These are phyloP conservation scores for Metschnikowia shivogae DNA, from an alignment of 805 yeast species.

Conservation along the genomic window DNA sequence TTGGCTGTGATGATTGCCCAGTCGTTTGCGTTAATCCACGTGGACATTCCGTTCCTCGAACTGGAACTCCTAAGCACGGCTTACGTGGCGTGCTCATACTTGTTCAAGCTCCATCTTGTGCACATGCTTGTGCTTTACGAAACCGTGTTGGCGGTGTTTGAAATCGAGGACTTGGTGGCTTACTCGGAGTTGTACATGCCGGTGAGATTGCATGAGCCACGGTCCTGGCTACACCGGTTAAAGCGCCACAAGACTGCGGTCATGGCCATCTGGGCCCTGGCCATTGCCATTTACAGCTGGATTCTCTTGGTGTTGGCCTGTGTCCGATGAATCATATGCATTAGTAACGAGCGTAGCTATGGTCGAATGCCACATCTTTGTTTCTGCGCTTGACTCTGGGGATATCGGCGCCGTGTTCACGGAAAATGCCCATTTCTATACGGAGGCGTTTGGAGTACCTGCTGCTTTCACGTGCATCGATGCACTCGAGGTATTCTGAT, in stretches of 20 bases:
- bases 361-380: conserved; percentile 3
- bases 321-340: not conserved
- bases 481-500: conserved; percentile 1
- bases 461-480: not conserved
- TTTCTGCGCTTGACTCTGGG: not conserved
- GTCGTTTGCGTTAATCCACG: conserved; percentile 28
- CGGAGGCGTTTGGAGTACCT: not conserved
- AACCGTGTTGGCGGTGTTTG: conserved; percentile 14
- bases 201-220: not conserved
- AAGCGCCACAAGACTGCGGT: not conserved
- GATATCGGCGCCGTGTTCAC: not conserved
- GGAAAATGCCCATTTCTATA: not conserved
- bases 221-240: not conserved
- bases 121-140: conserved; percentile 32
- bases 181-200: conserved; percentile 15
- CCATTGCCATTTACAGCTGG: not conserved
- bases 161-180: conserved; percentile 7
- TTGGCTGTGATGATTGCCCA: conserved; percentile 34
- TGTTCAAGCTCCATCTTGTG: conserved; percentile 32
- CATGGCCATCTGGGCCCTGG: not conserved
- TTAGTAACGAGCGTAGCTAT: conserved; percentile 4
- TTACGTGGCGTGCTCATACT: conserved; percentile 21
- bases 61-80: conserved; percentile 7
- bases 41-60: conserved; percentile 17
- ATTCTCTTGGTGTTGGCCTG: not conserved